phyloP scores from a whole-genome alignment of 352 stramenopile species.

The Pythium phragmitis region DNA sequence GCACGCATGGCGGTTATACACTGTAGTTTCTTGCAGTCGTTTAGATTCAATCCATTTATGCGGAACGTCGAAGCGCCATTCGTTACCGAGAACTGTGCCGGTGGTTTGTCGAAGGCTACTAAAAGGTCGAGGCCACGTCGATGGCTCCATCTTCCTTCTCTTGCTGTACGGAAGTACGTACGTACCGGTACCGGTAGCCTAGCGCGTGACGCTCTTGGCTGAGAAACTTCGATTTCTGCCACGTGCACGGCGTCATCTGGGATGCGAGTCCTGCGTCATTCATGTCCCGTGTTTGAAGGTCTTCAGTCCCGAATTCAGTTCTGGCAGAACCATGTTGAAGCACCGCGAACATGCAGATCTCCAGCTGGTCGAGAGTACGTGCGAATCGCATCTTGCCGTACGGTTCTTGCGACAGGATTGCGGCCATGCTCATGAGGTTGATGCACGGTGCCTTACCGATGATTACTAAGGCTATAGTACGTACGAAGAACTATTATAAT shows the following conservation, averaged over 20 bases:
- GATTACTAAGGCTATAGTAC: too few relatives aligned
- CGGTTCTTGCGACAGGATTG: too few relatives aligned
- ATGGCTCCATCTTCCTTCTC: constrained; percentile 13
- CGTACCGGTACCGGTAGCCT: not conserved
- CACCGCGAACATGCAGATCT: too few relatives aligned
- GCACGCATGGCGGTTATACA: constrained; percentile 7
- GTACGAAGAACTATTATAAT: too few relatives aligned
- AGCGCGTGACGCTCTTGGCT: not conserved
- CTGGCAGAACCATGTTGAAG: not conserved
- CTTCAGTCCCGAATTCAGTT: constrained; percentile 14
- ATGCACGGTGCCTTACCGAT: too few relatives aligned
- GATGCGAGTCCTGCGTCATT: constrained; percentile 23
- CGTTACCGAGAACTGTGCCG: too few relatives aligned
- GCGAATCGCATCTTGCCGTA: too few relatives aligned
- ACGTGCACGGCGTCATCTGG: constrained; percentile 25
- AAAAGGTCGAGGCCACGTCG: not conserved
- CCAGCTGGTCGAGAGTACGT: too few relatives aligned
- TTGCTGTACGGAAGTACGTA: constrained; percentile 8
- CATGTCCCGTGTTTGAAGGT: constrained; percentile 14
- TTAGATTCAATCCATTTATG: constrained; percentile 11
- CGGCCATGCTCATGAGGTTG: too few relatives aligned
- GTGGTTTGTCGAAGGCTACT: too few relatives aligned
- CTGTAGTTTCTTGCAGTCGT: not conserved
- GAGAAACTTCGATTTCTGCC: constrained; percentile 15
- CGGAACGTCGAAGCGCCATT: not conserved